Conservation (phyloP, 2,329 filamentous ascomycete species). For the Sarocladium strictum region DNA sequence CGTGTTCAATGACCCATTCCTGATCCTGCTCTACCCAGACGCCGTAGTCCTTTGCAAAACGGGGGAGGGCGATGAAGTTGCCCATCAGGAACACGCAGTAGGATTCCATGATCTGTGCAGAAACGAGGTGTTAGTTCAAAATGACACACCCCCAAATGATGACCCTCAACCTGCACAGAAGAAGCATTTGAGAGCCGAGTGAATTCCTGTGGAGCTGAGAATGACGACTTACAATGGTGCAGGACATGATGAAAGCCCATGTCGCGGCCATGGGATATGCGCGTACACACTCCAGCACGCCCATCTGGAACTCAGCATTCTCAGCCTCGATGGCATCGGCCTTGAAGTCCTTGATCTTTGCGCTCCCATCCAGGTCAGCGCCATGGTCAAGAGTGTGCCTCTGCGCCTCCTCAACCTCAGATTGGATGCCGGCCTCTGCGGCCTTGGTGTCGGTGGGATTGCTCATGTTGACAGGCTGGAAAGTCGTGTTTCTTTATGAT, state of each 20-base stretch:
- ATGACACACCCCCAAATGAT: no score
- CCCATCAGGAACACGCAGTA: constrained; percentile 39
- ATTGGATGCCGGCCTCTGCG: background rate
- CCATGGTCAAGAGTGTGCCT: background rate
- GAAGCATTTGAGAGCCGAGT: background rate
- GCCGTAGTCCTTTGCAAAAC: constrained; percentile 33
- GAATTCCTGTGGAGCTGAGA: background rate
- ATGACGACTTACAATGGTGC: constrained; percentile 38
- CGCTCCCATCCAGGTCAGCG: constrained; percentile 9
- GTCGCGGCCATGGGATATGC: constrained; percentile 37
- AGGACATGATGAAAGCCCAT: constrained; percentile 44
- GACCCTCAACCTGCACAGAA: no score
- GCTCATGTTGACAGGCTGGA: constrained; percentile 2
- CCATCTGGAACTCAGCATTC: constrained; percentile 35
- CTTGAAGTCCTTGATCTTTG: constrained; percentile 9
- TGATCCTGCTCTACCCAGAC: constrained; percentile 15
- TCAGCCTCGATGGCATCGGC: constrained; percentile 22
- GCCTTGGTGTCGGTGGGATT: background rate
- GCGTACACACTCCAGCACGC: constrained; percentile 30
- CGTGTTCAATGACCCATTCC: constrained; percentile 18
- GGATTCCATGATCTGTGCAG: constrained; percentile 39
- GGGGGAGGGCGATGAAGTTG: constrained; percentile 27
- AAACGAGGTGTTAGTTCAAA: background rate
- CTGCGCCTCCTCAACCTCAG: background rate
- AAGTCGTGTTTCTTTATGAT: no score